A percentile compares a stretch with the other conserved stretches of the same genome.
Conservation (phyloP, 2,329 filamentous ascomycete species). For the Colletotrichum graminicola region DNA sequence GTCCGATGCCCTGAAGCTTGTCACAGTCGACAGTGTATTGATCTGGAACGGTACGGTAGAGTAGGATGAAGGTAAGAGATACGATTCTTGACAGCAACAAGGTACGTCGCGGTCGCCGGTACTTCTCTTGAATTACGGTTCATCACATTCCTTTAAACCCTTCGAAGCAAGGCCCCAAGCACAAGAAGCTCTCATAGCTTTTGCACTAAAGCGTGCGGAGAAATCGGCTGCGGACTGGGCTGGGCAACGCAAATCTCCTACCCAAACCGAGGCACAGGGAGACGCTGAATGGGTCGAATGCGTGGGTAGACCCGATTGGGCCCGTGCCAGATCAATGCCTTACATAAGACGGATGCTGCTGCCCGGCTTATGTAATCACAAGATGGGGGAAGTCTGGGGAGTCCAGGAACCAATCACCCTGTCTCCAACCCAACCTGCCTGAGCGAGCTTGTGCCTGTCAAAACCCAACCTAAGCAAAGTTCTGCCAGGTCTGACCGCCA, state of each 20-base stretch:
- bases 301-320: constrained; percentile 5
- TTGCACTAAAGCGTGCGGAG: constrained; percentile 23
- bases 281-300: background rate
- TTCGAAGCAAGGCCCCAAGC: background rate
- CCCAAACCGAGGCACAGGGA: constrained; percentile 22
- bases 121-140: constrained; percentile 3
- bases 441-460: background rate
- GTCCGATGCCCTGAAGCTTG: constrained; percentile 3
- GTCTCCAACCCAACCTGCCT: background rate
- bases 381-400: too few relatives aligned
- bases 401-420: constrained; percentile 21
- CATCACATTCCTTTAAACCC: constrained; percentile 22
- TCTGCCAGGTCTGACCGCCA: constrained; percentile 36
- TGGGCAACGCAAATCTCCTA: constrained; percentile 4
- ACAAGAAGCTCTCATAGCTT: constrained; percentile 5
- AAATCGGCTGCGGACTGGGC: constrained; percentile 9
- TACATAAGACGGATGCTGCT: background rate
- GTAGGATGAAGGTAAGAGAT: background rate
- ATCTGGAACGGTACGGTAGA: background rate
- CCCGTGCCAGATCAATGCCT: background rate
- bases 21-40: background rate
- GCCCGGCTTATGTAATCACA: background rate
- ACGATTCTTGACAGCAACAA: background rate
- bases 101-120: background rate
- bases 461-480: constrained; percentile 28